Percentiles rank a stretch among this genome's conserved stretches.
phyloP scores from a whole-genome alignment of 768 basidiomycete genomes.

The Boletus bicolor region DNA sequence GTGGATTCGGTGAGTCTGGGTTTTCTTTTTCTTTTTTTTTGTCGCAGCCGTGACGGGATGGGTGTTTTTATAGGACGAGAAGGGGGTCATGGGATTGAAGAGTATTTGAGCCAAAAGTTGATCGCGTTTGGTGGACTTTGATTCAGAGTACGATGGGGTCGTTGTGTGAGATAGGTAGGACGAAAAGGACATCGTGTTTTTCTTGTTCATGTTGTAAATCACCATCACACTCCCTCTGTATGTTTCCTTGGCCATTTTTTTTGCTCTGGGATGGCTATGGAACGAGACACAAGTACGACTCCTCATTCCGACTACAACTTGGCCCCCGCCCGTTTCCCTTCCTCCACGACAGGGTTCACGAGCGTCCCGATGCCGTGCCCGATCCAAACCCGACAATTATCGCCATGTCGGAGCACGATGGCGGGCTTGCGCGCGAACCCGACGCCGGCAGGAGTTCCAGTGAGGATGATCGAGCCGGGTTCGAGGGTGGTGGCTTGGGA shows the following conservation, averaged over 20 bases:
- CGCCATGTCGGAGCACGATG: constrained; percentile 68
- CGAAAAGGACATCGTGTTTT: background rate
- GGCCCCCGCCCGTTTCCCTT: constrained; percentile 37
- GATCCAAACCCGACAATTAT: constrained; percentile 65
- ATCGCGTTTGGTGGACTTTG: constrained; percentile 76
- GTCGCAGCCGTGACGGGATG: background rate
- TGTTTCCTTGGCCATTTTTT: background rate
- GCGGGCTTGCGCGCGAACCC: constrained; percentile 75
- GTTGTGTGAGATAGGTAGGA: background rate
- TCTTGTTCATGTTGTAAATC: constrained; percentile 1
- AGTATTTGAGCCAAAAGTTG: constrained; percentile 81
- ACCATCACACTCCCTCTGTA: background rate
- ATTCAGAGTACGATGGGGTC: background rate
- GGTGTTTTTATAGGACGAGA: constrained; percentile 55
- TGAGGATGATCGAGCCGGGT: constrained; percentile 79
- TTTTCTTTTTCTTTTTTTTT: background rate
- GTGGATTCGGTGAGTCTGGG: constrained; percentile 54
- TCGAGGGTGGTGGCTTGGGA: constrained; percentile 83
- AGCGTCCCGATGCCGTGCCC: constrained; percentile 76
- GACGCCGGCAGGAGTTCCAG: constrained; percentile 79
- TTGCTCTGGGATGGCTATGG: background rate
- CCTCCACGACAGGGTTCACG: constrained; percentile 75
- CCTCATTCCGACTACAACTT: constrained; percentile 37
- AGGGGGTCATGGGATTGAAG: constrained; percentile 86
- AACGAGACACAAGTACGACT: background rate